These are phyloP conservation scores for Phytophthora nicotianae DNA, from an alignment of 352 stramenopile genomes.

Conservation along the genomic window DNA sequence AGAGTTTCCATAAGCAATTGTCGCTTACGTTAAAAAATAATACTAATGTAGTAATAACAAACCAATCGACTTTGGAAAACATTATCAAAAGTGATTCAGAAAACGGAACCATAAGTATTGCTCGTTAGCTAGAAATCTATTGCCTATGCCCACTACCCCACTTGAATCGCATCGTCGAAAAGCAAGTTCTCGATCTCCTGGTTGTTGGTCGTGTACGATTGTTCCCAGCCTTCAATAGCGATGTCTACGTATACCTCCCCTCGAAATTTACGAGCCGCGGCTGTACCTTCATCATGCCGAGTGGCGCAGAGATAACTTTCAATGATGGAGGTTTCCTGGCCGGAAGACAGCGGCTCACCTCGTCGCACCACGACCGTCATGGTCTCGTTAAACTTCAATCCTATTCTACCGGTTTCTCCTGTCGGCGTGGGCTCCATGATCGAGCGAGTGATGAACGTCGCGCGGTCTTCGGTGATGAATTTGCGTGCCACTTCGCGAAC, in stretches of 20 bases:
- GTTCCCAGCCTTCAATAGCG: constrained; percentile 35
- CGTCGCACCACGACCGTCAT: constrained; percentile 26
- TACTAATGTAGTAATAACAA: too few species aligned
- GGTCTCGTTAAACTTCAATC: constrained; percentile 32
- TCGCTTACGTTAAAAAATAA: too few species aligned
- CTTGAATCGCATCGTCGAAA: constrained; percentile 34
- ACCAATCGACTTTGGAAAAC: too few species aligned
- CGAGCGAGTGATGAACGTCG: constrained; percentile 30
- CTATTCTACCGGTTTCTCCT: constrained; percentile 2
- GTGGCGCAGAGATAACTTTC: constrained; percentile 35
- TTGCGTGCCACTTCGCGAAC: constrained; percentile 28
- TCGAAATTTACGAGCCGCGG: constrained; percentile 25
- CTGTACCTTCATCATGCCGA: constrained; percentile 29
- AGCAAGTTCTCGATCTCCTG: constrained; percentile 56
- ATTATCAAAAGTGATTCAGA: too few species aligned
- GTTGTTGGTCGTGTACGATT: constrained; percentile 35
- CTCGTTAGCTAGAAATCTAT: too few species aligned
- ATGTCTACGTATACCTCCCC: constrained; percentile 33
- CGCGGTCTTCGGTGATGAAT: constrained; percentile 20
- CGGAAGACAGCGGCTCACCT: constrained; percentile 16
- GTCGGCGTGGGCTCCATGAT: constrained; percentile 26
- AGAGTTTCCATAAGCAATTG: too few species aligned
- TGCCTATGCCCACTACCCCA: background rate
- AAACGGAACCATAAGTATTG: too few species aligned
- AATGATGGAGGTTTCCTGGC: constrained; percentile 29